phyloP scores from a whole-genome alignment of 148 eudicot species.

The Hydrangea macrophylla region DNA sequence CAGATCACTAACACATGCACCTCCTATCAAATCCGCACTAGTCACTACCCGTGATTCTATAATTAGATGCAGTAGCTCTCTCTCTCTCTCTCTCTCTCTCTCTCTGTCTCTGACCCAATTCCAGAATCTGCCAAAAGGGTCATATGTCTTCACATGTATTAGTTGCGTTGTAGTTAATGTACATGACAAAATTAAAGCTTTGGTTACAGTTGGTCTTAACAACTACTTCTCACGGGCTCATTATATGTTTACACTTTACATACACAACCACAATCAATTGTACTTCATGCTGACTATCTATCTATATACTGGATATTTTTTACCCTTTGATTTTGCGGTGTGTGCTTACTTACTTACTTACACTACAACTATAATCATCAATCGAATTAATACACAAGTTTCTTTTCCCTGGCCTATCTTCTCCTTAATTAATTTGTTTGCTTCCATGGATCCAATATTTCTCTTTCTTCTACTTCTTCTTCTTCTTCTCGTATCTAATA shows the following conservation, averaged over 20 bases:
- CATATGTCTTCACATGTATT: conserved; percentile 47
- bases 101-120: neutral
- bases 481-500: conserved; percentile 30
- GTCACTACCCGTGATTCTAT: conserved; percentile 11
- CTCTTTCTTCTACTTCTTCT: conserved; percentile 24
- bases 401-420: conserved; percentile 9
- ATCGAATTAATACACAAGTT: conserved; percentile 18
- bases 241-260: too few species aligned
- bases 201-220: conserved; percentile 45
- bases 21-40: neutral
- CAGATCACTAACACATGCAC: neutral
- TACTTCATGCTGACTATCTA: neutral
- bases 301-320: neutral
- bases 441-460: conserved; percentile 30
- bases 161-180: conserved; percentile 39
- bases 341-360: neutral
- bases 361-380: neutral
- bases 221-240: conserved; percentile 55
- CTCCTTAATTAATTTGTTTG: conserved; percentile 13
- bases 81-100: conserved; percentile 11
- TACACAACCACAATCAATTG: conserved; percentile 6
- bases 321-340: too few species aligned
- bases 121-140: conserved; percentile 32
- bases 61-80: neutral
- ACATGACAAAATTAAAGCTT: conserved; percentile 12